Evolutionary conservation across 2,329 filamentous ascomycete species (phyloP).

Genomic region (Arthroderma uncinatum): DNA sequence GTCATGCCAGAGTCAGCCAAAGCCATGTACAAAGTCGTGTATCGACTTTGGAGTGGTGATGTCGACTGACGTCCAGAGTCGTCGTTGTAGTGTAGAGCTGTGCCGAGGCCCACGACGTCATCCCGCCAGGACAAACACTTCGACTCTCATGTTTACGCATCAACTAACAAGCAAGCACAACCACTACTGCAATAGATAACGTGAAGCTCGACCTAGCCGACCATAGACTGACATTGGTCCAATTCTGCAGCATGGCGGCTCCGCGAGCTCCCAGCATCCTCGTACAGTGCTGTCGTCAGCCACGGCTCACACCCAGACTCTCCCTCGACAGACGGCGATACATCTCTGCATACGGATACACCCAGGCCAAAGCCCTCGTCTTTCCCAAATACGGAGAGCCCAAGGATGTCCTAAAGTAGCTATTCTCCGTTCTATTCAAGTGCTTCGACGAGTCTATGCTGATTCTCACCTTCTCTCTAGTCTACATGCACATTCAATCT

Average conservation of each 20-base stretch:
- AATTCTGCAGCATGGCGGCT: background rate
- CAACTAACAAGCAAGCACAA: no score
- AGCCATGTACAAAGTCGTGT: no score
- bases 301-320: background rate
- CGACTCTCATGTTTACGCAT: no score
- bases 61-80: no score
- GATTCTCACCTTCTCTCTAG: conserved; percentile 15
- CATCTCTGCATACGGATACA: conserved; percentile 41
- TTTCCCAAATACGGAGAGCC: conserved; percentile 41
- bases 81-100: no score
- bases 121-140: no score
- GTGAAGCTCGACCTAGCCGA: no score
- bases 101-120: no score
- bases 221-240: no score
- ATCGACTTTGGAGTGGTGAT: no score
- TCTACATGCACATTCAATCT: conserved; percentile 41
- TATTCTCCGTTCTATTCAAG: background rate
- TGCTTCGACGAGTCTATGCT: background rate
- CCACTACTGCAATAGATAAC: no score
- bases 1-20: no score
- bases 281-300: background rate
- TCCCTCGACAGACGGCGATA: conserved; percentile 23
- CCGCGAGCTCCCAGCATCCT: background rate
- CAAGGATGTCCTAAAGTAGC: conserved; percentile 37
- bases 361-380: conserved; percentile 39